phyloP scores from a whole-genome alignment of 1,284 basidiomycete genomes.

The Trichosporon faecale region DNA sequence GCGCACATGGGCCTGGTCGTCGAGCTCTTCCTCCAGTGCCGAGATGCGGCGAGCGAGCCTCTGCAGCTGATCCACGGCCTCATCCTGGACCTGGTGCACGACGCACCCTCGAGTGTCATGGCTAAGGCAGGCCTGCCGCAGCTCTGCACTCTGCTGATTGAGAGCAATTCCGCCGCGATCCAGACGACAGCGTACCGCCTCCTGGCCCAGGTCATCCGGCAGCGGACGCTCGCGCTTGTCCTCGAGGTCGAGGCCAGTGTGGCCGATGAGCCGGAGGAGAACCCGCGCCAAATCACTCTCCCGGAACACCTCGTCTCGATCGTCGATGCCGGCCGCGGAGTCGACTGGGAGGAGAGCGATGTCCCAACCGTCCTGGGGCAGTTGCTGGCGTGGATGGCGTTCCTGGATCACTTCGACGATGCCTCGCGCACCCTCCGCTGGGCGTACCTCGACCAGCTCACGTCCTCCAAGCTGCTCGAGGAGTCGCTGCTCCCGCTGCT shows the following conservation, averaged over 20 bases:
- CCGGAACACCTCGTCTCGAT: slow-evolving; percentile 67
- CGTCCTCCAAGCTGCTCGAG: slow-evolving; percentile 64
- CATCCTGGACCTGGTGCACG: slow-evolving; percentile 65
- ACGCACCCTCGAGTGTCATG: slow-evolving; percentile 64
- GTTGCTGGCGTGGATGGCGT: slow-evolving; percentile 84
- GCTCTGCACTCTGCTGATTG: slow-evolving; percentile 37
- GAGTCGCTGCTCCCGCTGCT: slow-evolving; percentile 70
- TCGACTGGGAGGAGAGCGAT: slow-evolving; percentile 48
- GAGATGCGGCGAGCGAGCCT: slow-evolving; percentile 58
- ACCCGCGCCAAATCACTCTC: slow-evolving; percentile 51
- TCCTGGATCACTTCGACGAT: slow-evolving; percentile 80
- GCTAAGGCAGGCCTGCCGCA: slow-evolving; percentile 64
- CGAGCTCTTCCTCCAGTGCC: slow-evolving; percentile 43
- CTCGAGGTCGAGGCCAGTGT: slow-evolving; percentile 67
- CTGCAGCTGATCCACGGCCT: slow-evolving; percentile 65
- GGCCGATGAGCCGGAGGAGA: slow-evolving; percentile 27
- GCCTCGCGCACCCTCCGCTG: slow-evolving; percentile 56
- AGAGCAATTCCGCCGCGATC: slow-evolving; percentile 35
- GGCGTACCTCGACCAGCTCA: slow-evolving; percentile 79
- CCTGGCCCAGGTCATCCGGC: slow-evolving; percentile 36
- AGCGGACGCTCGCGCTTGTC: slow-evolving; percentile 58
- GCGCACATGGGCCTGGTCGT: slow-evolving; percentile 28
- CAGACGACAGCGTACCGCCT: slow-evolving; percentile 46
- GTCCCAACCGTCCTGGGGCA: slow-evolving; percentile 48
- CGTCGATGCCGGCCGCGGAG: slow-evolving; percentile 57